Evolutionary conservation across 2,329 filamentous ascomycete genomes (phyloP).

Genomic region (Paracamarosporium sp.): DNA sequence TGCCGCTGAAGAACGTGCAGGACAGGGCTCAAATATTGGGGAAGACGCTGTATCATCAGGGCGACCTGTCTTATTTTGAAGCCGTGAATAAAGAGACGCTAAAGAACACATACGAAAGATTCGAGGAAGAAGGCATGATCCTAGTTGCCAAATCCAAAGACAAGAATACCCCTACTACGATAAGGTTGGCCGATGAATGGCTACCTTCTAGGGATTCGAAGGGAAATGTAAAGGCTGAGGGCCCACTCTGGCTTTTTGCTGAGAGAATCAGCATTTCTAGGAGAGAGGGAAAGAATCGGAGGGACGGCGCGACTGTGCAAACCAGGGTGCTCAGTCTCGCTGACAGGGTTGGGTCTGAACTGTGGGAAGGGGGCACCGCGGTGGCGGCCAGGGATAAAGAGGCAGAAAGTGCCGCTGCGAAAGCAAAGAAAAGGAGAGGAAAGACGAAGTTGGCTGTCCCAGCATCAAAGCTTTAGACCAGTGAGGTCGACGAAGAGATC

Average conservation of each 20-base stretch:
- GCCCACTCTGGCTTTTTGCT: constrained; percentile 88
- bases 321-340: constrained; percentile 79
- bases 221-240: constrained; percentile 71
- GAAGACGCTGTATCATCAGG: constrained; percentile 97
- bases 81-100: constrained; percentile 98
- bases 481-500: background rate
- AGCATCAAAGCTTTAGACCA: constrained; percentile 36
- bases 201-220: constrained; percentile 66
- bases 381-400: constrained; percentile 19
- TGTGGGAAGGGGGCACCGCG: constrained; percentile 63
- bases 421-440: constrained; percentile 33
- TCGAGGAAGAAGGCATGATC: constrained; percentile 90
- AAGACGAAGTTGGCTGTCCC: constrained; percentile 41
- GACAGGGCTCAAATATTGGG: constrained; percentile 83
- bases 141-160: constrained; percentile 72
- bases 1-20: constrained; percentile 79
- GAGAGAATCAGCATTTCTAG: constrained; percentile 83
- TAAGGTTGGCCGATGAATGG: constrained; percentile 79
- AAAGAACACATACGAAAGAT: constrained; percentile 88
- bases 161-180: constrained; percentile 64
- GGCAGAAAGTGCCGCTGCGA: constrained; percentile 14
- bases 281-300: constrained; percentile 91
- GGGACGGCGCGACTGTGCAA: constrained; percentile 90
- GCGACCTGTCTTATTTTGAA: constrained; percentile 95
- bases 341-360: constrained; percentile 71